Conservation (phyloP, 1,139 yeast genomes). For the Geotrichum australiense region DNA sequence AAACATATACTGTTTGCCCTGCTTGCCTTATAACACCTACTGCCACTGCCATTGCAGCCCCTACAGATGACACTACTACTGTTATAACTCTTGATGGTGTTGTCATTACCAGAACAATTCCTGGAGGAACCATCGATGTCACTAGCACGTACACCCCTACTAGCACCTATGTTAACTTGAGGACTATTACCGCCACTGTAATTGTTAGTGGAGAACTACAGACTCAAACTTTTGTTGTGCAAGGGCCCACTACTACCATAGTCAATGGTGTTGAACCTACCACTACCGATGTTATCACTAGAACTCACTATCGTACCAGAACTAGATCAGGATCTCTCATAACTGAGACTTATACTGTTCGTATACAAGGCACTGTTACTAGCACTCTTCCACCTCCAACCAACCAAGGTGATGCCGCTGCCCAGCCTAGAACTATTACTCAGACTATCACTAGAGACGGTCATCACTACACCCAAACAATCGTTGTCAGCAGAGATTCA, state of each 20-base stretch:
- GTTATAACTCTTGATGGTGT: constrained; percentile 5
- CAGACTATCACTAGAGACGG: constrained; percentile 4
- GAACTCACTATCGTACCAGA: not conserved
- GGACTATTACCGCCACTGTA: constrained; percentile 10
- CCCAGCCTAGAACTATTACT: constrained; percentile 4
- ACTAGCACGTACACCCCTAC: constrained; percentile 14
- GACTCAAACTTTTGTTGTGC: constrained; percentile 9
- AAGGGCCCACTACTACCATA: constrained; percentile 2
- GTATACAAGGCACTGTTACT: too few species aligned
- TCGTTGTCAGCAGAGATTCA: constrained; percentile 7
- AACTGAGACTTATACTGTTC: not conserved
- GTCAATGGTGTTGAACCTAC: constrained; percentile 1
- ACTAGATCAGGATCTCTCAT: not conserved
- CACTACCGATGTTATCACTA: constrained; percentile 1
- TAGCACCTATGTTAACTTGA: constrained; percentile 3
- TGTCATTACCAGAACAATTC: constrained; percentile 10
- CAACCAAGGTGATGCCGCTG: not conserved
- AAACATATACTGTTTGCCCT: constrained; percentile 4
- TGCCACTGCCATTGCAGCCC: too few species aligned
- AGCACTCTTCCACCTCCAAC: not conserved
- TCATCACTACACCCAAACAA: constrained; percentile 4
- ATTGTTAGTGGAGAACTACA: constrained; percentile 2
- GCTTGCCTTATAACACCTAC: constrained; percentile 1
- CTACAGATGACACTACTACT: constrained; percentile 1
- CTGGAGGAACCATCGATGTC: not conserved